These are phyloP conservation scores for Pittosporum tobira DNA, from an alignment of 129 eudicot species.

Conservation along the genomic window DNA sequence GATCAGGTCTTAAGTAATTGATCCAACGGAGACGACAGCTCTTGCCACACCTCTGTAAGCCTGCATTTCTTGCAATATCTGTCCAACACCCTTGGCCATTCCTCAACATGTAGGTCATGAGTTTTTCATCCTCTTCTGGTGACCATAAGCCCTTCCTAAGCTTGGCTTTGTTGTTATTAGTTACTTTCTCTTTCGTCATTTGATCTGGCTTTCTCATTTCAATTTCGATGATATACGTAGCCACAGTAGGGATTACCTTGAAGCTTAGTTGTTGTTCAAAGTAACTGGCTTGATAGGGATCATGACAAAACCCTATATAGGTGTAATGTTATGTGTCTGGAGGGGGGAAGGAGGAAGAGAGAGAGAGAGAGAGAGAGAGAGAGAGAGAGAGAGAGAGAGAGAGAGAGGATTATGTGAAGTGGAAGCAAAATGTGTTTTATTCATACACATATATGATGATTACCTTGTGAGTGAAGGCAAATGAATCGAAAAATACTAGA, in stretches of 20 bases:
- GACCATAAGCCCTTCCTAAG: conserved; percentile 90
- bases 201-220: conserved; percentile 65
- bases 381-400: conserved; percentile 18
- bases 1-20: conserved; percentile 80
- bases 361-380: conserved; percentile 17
- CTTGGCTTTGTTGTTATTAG: conserved; percentile 19
- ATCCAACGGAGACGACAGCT: conserved; percentile 93
- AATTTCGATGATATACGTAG: too few species aligned
- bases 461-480: conserved; percentile 96
- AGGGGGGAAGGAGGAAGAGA: conserved; percentile 1
- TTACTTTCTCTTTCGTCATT: conserved; percentile 25
- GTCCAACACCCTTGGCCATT: conserved; percentile 96
- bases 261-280: background rate
- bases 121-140: conserved; percentile 86
- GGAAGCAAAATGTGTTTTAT: conserved; percentile 70
- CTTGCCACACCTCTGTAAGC: conserved; percentile 72
- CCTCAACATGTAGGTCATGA: conserved; percentile 67
- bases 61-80: conserved; percentile 78
- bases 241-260: background rate
- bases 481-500: conserved; percentile 46
- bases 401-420: conserved; percentile 49
- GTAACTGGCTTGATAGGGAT: conserved; percentile 24
- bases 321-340: background rate
- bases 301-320: conserved; percentile 19
- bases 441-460: conserved; percentile 57